phyloP scores from a whole-genome alignment of 164 flowering plant species.

The Piper betle region DNA sequence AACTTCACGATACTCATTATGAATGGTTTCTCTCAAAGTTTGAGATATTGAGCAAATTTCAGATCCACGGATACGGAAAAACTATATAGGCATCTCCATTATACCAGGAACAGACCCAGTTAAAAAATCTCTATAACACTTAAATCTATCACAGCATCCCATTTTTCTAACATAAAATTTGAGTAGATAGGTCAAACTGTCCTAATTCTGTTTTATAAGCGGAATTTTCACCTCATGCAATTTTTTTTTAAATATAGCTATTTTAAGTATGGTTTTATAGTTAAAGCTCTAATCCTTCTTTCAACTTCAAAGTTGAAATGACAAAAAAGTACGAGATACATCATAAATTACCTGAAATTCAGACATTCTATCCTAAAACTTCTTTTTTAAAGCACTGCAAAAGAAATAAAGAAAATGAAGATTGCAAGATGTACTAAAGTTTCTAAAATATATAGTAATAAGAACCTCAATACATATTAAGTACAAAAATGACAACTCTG shows the following conservation, averaged over 20 bases:
- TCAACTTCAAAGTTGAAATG: neutral
- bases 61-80: neutral
- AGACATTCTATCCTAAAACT: conserved; percentile 64
- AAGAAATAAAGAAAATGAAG: neutral
- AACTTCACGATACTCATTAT: conserved; percentile 74
- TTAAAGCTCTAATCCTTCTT: neutral
- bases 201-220: neutral
- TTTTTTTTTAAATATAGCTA: too few species aligned
- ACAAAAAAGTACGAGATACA: neutral
- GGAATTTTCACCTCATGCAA: neutral
- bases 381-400: conserved; percentile 64
- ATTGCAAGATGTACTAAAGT: neutral
- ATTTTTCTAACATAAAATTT: too few species aligned
- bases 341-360: conserved; percentile 54
- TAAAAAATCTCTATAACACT: too few species aligned
- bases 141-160: neutral
- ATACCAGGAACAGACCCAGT: neutral
- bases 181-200: neutral
- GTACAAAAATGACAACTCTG: too few species aligned
- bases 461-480: neutral
- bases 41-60: conserved; percentile 9
- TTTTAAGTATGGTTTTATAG: neutral
- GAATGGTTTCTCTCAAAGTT: conserved; percentile 53
- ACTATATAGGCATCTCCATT: neutral
- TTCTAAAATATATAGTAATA: neutral